Base-by-base conservation (phyloP, 1,284 basidiomycete species). In the Austroboletus sp. region DNA sequence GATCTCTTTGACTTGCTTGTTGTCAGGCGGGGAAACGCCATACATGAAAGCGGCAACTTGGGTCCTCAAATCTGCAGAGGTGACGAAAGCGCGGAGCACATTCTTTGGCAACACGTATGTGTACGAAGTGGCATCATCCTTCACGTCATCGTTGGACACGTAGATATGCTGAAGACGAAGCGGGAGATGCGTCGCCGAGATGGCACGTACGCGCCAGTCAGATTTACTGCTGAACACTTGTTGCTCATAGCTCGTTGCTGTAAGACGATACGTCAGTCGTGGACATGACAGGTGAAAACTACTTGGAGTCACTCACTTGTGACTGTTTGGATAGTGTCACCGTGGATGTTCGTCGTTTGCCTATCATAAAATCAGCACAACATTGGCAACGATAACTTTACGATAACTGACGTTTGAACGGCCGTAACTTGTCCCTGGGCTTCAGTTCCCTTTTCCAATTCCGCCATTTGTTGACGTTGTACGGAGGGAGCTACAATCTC, bases 101-200 rank as follows among this genome's bases (percentile, higher is more conserved):
- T 99, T 99, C 79, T 98, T 98, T 15, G 96, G 94, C 51, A 98
- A 75, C 42, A 99, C 92, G 61, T 92, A 98, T 15, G 96, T 98
- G 66, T 79, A 89, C 6, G 89, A 89, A 12, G 88, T 84, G 2
- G 91, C 89, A 61, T 98, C 96, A 61, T 99, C 96, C 67, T 94
- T 94, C 61, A 98, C 93, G 62, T 98, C 94, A 61, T 98, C 95
- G 63, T 98, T 98, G 38, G 93, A 96, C 32, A 99, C 96, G 66
- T 97, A 98, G 66, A 98, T 94, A 65, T 98, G 93, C 66, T 98
- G 95, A 49, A 97, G 77, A 62, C 96, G 90, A 42, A 99, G 82
- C 13, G 95, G 85, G 51, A 99, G 77, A 68, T 98, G 94, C 34
- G 94, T 98, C 0, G 96, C 89, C 6, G 89, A 92, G 56, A 98